phyloP scores from a whole-genome alignment of 176 grass and related monocot species.

The Musa beccarii region DNA sequence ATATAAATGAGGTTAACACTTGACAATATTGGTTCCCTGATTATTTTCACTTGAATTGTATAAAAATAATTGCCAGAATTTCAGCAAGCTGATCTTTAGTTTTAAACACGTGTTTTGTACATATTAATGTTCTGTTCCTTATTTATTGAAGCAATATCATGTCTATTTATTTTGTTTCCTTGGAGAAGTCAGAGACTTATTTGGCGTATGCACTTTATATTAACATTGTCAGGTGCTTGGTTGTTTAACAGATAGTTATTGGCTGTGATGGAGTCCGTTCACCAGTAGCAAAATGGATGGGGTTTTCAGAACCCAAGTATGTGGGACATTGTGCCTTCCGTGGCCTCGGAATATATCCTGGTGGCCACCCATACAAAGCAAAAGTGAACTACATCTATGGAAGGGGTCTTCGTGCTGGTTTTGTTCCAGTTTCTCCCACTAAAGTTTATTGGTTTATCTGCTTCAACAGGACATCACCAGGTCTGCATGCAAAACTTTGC shows the following conservation, averaged over 20 bases:
- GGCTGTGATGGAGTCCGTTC: conserved; percentile 83
- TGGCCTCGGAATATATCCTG: conserved; percentile 62
- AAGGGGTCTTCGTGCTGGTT: conserved; percentile 71
- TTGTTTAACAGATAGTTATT: conserved; percentile 47
- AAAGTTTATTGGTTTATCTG: conserved; percentile 96
- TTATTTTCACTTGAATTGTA: too few relatives aligned
- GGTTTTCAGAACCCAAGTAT: conserved; percentile 70
- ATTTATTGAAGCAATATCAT: neutral
- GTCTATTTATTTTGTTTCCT: neutral
- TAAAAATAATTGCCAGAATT: too few relatives aligned
- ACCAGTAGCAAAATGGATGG: conserved; percentile 83
- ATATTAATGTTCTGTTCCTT: neutral
- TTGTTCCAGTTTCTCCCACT: conserved; percentile 67
- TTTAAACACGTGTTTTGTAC: too few relatives aligned
- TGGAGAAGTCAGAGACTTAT: too few relatives aligned
- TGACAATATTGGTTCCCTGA: too few relatives aligned
- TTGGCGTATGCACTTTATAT: neutral
- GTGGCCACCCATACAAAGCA: conserved; percentile 53
- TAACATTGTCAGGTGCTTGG: neutral
- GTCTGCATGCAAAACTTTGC: conserved; percentile 10
- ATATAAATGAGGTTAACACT: too few relatives aligned
- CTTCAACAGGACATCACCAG: conserved; percentile 64
- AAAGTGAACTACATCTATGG: conserved; percentile 93
- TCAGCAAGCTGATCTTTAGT: too few relatives aligned
- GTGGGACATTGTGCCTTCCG: conserved; percentile 81